These are phyloP conservation scores for Coniosporium tulheliwenetii DNA, from an alignment of 2,329 filamentous ascomycete genomes.

Conservation along the genomic window DNA sequence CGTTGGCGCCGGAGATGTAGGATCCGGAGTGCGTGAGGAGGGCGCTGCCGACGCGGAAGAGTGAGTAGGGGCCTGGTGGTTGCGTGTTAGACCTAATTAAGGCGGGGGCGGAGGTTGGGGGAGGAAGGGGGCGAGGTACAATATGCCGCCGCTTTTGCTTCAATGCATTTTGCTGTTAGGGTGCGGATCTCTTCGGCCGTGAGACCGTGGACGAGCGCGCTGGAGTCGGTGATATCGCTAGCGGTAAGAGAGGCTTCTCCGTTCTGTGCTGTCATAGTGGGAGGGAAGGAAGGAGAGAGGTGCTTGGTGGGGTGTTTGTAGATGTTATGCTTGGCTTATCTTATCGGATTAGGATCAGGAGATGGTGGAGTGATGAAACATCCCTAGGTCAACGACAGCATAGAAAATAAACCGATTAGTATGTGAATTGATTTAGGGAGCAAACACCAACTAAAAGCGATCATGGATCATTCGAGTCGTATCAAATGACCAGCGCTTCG, in stretches of 20 bases:
- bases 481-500: too few species aligned
- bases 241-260: not conserved
- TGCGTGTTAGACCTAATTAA: not conserved
- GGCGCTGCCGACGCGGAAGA: conserved; percentile 78
- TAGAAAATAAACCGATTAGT: too few species aligned
- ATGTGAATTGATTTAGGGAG: too few species aligned
- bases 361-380: too few species aligned
- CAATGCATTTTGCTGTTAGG: conserved; percentile 46
- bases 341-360: too few species aligned
- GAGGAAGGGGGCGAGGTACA: conserved; percentile 35
- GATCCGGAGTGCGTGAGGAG: conserved; percentile 39
- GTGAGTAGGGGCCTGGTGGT: conserved; percentile 58
- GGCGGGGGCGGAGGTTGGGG: not conserved
- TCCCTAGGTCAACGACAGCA: too few species aligned
- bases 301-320: not conserved
- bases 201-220: conserved; percentile 34
- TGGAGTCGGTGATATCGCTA: conserved; percentile 4
- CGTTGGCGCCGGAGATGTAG: conserved; percentile 63
- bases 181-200: conserved; percentile 46
- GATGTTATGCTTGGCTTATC: not conserved
- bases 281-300: not conserved
- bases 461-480: too few species aligned
- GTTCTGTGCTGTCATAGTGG: not conserved
- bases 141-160: conserved; percentile 67
- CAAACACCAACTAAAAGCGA: too few species aligned